These are phyloP conservation scores for Fomitopsis schrenkii DNA, from an alignment of 1,284 basidiomycete genomes.

Conservation along the genomic window DNA sequence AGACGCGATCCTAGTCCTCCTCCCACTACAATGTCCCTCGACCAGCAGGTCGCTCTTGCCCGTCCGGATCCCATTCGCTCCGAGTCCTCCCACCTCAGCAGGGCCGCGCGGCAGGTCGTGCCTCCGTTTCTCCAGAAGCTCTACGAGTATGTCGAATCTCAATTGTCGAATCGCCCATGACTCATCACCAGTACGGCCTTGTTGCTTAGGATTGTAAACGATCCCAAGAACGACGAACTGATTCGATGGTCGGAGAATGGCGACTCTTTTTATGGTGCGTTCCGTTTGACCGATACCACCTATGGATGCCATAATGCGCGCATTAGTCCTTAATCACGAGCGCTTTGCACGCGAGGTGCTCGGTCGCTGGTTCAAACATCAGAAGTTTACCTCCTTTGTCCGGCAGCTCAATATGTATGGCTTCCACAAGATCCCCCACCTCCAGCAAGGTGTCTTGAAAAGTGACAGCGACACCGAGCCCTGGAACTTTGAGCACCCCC, in stretches of 20 bases:
- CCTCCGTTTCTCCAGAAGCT: conserved; percentile 93
- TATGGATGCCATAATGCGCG: conserved; percentile 7
- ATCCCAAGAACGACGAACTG: conserved; percentile 75
- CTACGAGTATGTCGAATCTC: conserved; percentile 55
- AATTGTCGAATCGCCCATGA: neutral
- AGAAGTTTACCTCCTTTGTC: conserved; percentile 92
- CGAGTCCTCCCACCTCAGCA: conserved; percentile 42
- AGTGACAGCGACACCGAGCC: conserved; percentile 82
- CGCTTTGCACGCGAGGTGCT: conserved; percentile 89
- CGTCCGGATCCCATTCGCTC: conserved; percentile 35
- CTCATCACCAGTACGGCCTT: neutral
- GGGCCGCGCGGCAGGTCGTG: conserved; percentile 52
- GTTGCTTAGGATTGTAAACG: conserved; percentile 80
- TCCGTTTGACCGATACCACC: neutral
- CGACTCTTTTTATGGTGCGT: conserved; percentile 54
- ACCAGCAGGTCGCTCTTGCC: conserved; percentile 50
- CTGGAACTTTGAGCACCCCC: conserved; percentile 91
- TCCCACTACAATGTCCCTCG: conserved; percentile 24
- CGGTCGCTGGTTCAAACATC: conserved; percentile 95
- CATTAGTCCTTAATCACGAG: conserved; percentile 87
- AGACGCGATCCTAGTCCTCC: neutral
- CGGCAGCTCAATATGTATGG: conserved; percentile 98
- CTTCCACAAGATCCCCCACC: conserved; percentile 93
- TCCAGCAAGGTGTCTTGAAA: conserved; percentile 91
- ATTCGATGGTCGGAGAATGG: conserved; percentile 90